Evolutionary conservation across 2,329 filamentous ascomycete species (phyloP).

Genomic region (Ustilaginoidea virens): DNA sequence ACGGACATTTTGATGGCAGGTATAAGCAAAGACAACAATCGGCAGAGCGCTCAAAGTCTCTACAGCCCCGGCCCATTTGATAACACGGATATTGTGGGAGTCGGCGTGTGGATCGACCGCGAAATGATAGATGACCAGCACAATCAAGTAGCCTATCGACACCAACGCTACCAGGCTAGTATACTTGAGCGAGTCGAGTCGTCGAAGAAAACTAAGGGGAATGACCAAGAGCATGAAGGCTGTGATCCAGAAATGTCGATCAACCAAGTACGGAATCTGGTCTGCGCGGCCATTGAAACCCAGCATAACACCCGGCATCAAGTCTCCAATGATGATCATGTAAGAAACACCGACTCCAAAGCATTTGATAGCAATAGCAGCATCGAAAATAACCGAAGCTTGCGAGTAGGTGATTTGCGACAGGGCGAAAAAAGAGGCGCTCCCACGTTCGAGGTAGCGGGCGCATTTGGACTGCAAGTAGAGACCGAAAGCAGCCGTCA

Average conservation of each 20-base stretch:
- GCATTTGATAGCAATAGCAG: constrained; percentile 92
- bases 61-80: constrained; percentile 67
- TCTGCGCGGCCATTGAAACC: constrained; percentile 58
- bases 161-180: constrained; percentile 83
- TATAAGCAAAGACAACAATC: constrained; percentile 98
- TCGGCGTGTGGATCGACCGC: constrained; percentile 60
- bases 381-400: constrained; percentile 87
- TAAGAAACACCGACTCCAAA: constrained; percentile 97
- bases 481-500: constrained; percentile 80
- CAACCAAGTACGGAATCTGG: constrained; percentile 56
- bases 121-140: constrained; percentile 89
- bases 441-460: constrained; percentile 78
- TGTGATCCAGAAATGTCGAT: constrained; percentile 94
- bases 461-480: constrained; percentile 92
- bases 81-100: constrained; percentile 57
- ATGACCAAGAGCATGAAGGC: constrained; percentile 96
- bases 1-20: constrained; percentile 85
- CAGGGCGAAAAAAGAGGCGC: constrained; percentile 86
- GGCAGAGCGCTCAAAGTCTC: constrained; percentile 74
- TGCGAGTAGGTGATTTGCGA: constrained; percentile 96
- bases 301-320: constrained; percentile 87
- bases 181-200: constrained; percentile 92
- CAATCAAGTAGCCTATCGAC: constrained; percentile 85
- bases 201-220: constrained; percentile 78
- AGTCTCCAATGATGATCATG: constrained; percentile 93